phyloP scores from a whole-genome alignment of 805 yeast species.

The Ogataea parapolymorpha region DNA sequence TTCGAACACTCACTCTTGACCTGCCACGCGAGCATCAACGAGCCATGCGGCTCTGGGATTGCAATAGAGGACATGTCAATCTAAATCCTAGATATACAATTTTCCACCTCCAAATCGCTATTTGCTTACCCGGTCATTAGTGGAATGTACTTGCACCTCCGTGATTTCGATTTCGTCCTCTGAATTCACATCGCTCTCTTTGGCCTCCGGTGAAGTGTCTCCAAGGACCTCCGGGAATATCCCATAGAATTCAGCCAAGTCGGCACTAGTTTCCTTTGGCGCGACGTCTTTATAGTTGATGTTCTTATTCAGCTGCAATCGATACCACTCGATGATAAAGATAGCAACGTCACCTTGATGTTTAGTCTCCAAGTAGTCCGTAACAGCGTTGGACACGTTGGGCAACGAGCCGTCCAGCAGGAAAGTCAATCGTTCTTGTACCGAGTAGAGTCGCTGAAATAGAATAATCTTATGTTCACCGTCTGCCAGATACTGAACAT shows the following conservation, averaged over 20 bases:
- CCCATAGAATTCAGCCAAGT: slow-evolving; percentile 3
- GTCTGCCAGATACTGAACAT: background rate
- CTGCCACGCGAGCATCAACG: slow-evolving; percentile 72
- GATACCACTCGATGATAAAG: background rate
- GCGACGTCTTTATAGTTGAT: too few species aligned
- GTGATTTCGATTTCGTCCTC: background rate
- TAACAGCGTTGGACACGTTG: background rate
- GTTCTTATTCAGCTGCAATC: background rate
- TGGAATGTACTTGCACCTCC: background rate
- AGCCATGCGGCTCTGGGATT: slow-evolving; percentile 42
- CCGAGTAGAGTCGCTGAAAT: slow-evolving; percentile 19
- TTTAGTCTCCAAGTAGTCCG: background rate
- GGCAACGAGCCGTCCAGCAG: background rate
- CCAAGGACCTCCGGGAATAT: slow-evolving; percentile 8
- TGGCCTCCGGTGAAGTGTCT: background rate
- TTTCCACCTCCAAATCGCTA: background rate
- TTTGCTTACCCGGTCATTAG: slow-evolving; percentile 5
- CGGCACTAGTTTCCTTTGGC: background rate
- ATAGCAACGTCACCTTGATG: background rate
- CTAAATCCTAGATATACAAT: background rate
- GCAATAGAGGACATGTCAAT: slow-evolving; percentile 3
- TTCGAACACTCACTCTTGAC: slow-evolving; percentile 43
- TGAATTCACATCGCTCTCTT: background rate
- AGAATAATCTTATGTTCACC: slow-evolving; percentile 9
- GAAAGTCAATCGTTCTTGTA: background rate